These are phyloP conservation scores for Mortierella sp. DNA, from an alignment of 371 early-diverging fungal species.

Conservation along the genomic window DNA sequence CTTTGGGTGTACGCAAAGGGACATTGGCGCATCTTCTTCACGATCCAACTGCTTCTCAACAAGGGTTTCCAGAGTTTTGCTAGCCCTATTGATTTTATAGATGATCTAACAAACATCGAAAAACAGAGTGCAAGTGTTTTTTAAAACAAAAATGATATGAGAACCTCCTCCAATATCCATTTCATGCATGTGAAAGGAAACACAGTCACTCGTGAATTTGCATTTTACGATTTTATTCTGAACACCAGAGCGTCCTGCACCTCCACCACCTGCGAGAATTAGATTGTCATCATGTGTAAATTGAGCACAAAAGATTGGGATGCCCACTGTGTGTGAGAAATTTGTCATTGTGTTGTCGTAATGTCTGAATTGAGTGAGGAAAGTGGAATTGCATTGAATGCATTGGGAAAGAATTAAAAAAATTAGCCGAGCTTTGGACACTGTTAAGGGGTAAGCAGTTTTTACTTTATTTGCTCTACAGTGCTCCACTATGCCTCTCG, in stretches of 20 bases:
- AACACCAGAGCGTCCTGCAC: constrained; percentile 75
- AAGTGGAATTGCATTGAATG: not conserved
- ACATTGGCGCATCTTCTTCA: constrained; percentile 82
- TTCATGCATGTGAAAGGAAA: constrained; percentile 1
- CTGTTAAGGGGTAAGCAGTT: constrained; percentile 1
- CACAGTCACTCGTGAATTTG: not conserved
- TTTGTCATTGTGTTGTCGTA: constrained; percentile 24
- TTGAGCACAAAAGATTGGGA: constrained; percentile 75
- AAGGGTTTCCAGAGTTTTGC: constrained; percentile 62
- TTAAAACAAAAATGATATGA: not conserved
- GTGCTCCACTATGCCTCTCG: constrained; percentile 46
- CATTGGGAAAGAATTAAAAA: not conserved
- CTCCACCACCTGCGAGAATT: constrained; percentile 80
- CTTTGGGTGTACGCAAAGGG: constrained; percentile 72
- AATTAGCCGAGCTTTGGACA: not conserved
- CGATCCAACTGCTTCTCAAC: constrained; percentile 65
- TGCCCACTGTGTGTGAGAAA: constrained; percentile 60
- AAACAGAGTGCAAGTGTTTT: not conserved
- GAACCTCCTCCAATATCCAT: not conserved
- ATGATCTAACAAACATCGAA: constrained; percentile 57
- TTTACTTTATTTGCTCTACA: constrained; percentile 17
- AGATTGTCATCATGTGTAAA: constrained; percentile 70
- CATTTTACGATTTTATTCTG: constrained; percentile 75
- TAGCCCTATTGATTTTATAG: constrained; percentile 65
- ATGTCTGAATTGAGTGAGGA: not conserved